phyloP scores from a whole-genome alignment of 805 yeast species.

The Nakazawaea ernobii region DNA sequence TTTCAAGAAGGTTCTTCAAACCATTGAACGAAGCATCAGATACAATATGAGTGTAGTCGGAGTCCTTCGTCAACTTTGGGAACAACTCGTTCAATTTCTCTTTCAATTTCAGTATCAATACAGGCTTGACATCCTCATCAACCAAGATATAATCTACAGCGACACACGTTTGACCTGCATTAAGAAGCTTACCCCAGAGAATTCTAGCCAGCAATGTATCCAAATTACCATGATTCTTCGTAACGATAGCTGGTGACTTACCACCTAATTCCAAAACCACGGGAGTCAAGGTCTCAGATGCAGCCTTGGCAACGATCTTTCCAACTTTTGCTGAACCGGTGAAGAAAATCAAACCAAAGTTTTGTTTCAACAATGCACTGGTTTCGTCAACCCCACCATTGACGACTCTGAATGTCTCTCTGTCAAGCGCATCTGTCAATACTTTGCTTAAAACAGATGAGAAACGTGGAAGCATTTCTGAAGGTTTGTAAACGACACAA shows the following conservation, averaged over 20 bases:
- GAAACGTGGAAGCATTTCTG: conserved; percentile 65
- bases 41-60: conserved; percentile 56
- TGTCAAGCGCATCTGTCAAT: conserved; percentile 47
- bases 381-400: conserved; percentile 69
- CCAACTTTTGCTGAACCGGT: conserved; percentile 84
- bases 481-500: conserved; percentile 68
- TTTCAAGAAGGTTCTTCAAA: conserved; percentile 34
- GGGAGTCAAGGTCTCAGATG: conserved; percentile 84
- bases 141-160: conserved; percentile 80
- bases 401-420: conserved; percentile 53
- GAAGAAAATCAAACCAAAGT: conserved; percentile 77
- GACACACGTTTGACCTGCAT: conserved; percentile 88
- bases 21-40: conserved; percentile 48
- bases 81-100: conserved; percentile 38
- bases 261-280: conserved; percentile 84
- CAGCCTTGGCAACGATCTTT: conserved; percentile 66
- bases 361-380: conserved; percentile 49
- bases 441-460: conserved; percentile 51
- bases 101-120: conserved; percentile 39
- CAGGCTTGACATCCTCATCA: conserved; percentile 50
- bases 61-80: conserved; percentile 29
- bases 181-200: conserved; percentile 71
- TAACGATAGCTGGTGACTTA: conserved; percentile 77
- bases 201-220: conserved; percentile 50
- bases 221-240: conserved; percentile 42